phyloP scores from a whole-genome alignment of 306 rosid genomes.

The Purshia tridentata region DNA sequence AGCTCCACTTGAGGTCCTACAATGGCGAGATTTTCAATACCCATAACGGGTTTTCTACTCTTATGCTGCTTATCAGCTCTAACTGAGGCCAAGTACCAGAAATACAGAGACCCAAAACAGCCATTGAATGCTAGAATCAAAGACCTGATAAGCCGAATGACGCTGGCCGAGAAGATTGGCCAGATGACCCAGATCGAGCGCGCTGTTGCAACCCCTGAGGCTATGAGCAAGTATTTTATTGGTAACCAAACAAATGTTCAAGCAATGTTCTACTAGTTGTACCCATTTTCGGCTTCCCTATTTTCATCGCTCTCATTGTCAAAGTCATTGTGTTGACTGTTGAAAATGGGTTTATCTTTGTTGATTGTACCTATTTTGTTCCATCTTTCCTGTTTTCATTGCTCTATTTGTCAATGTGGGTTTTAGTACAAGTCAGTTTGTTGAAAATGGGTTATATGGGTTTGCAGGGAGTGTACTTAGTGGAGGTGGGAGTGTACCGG shows the following conservation, averaged over 20 bases:
- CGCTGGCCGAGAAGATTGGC: conserved; percentile 79
- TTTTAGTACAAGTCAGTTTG: neutral
- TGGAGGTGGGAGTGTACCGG: conserved; percentile 98
- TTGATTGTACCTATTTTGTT: neutral
- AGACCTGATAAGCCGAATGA: conserved; percentile 69
- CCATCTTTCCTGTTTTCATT: neutral
- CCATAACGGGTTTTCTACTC: conserved; percentile 51
- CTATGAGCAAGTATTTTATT: conserved; percentile 60
- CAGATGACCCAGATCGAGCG: conserved; percentile 95
- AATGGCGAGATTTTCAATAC: conserved; percentile 49
- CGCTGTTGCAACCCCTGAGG: conserved; percentile 58
- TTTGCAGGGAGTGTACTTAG: conserved; percentile 91
- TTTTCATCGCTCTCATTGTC: neutral
- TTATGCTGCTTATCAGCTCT: conserved; percentile 44
- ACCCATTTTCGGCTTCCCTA: too few species aligned
- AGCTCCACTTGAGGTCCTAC: conserved; percentile 21
- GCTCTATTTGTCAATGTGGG: neutral
- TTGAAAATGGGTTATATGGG: neutral
- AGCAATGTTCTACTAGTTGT: too few species aligned
- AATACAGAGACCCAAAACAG: conserved; percentile 76
- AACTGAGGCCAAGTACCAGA: conserved; percentile 49
- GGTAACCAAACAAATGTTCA: conserved; percentile 39
- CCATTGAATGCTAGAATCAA: conserved; percentile 58
- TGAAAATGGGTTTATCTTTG: neutral
- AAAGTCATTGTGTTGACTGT: neutral